A percentile compares a stretch with the other conserved stretches of the same genome.
These are phyloP conservation scores for Coemansia sp. DNA, from an alignment of 192 early-diverging fungal genomes.

Conservation along the genomic window DNA sequence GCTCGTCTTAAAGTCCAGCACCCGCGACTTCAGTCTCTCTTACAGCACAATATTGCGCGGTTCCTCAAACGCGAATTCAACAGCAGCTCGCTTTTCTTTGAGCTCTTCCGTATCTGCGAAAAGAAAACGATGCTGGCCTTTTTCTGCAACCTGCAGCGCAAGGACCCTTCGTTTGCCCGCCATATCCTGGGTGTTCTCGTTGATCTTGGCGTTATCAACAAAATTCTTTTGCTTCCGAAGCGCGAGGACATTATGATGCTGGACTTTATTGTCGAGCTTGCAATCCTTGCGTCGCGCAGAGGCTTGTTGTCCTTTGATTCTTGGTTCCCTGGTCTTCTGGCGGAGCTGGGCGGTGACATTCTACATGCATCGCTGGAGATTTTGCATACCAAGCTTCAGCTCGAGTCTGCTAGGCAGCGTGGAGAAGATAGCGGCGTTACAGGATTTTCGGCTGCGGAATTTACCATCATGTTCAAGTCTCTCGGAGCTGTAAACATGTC, in stretches of 20 bases:
- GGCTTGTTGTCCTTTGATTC: constrained; percentile 51
- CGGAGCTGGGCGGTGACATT: constrained; percentile 49
- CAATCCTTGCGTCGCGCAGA: constrained; percentile 52
- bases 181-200: constrained; percentile 42
- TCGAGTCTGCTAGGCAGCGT: constrained; percentile 54
- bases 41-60: constrained; percentile 51
- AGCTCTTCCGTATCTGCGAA: constrained; percentile 54
- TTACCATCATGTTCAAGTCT: constrained; percentile 49
- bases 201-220: constrained; percentile 46
- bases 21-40: constrained; percentile 50
- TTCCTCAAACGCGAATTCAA: constrained; percentile 48
- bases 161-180: constrained; percentile 39
- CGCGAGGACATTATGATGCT: constrained; percentile 56
- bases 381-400: constrained; percentile 49
- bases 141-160: constrained; percentile 54
- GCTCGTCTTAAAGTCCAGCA: constrained; percentile 55
- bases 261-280: constrained; percentile 56
- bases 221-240: constrained; percentile 44
- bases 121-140: constrained; percentile 51
- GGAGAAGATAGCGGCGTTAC: constrained; percentile 39
- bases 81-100: constrained; percentile 47
- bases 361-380: constrained; percentile 54
- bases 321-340: constrained; percentile 52
- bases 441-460: constrained; percentile 43
- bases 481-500: constrained; percentile 40